These are phyloP conservation scores for Sphagnurus paluster DNA, from an alignment of 1,284 basidiomycete species.

Conservation along the genomic window DNA sequence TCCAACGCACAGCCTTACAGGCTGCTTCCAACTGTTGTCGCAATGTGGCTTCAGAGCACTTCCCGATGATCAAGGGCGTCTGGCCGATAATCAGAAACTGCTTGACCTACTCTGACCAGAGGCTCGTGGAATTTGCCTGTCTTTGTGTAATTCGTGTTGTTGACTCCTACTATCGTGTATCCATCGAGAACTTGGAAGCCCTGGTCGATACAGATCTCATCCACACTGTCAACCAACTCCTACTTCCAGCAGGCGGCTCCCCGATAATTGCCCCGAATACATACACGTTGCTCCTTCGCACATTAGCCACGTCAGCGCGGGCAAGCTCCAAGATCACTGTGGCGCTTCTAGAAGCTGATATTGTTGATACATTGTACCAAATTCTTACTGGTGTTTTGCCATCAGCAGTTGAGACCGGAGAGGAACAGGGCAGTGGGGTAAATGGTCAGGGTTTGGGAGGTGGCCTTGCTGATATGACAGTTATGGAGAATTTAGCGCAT, in stretches of 20 bases:
- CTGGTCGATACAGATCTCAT: conserved; percentile 85
- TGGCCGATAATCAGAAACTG: conserved; percentile 94
- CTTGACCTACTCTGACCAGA: conserved; percentile 87
- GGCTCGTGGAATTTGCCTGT: conserved; percentile 91
- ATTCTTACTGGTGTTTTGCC: conserved; percentile 91
- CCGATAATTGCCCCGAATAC: conserved; percentile 83
- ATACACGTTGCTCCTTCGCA: conserved; percentile 85
- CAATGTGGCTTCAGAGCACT: conserved; percentile 84
- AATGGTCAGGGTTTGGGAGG: conserved; percentile 78
- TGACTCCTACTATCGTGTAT: conserved; percentile 86
- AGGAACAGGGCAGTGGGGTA: conserved; percentile 64
- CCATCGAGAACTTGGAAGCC: conserved; percentile 81
- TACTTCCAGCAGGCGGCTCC: conserved; percentile 85
- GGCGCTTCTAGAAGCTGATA: conserved; percentile 84
- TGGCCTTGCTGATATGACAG: conserved; percentile 91
- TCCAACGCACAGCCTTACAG: conserved; percentile 94
- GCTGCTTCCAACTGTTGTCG: conserved; percentile 95
- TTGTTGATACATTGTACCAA: conserved; percentile 89
- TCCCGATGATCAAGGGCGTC: conserved; percentile 83
- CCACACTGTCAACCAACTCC: conserved; percentile 78
- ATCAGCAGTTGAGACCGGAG: conserved; percentile 51
- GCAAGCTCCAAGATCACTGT: conserved; percentile 86
- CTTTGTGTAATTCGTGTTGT: conserved; percentile 91
- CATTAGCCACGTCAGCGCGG: conserved; percentile 82
- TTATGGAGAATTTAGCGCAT: conserved; percentile 96